Evolutionary conservation across 257 asterid genomes (phyloP).

Genomic region (Scutellaria galericulata): DNA sequence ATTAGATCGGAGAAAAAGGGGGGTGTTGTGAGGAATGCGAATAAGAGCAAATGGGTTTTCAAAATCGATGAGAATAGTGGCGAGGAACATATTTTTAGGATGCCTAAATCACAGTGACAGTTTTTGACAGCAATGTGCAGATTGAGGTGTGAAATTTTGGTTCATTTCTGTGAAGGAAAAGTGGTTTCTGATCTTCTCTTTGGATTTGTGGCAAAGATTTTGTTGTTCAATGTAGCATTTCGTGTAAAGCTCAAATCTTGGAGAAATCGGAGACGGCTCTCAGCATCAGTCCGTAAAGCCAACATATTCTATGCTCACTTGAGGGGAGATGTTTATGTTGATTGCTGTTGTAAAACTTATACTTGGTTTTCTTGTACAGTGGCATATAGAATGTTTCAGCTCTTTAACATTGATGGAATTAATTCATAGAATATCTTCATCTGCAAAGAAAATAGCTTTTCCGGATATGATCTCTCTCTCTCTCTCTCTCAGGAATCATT

Average conservation of each 20-base stretch:
- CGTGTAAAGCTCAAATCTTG: neutral
- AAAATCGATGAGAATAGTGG: constrained; percentile 67
- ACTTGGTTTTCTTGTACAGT: constrained; percentile 24
- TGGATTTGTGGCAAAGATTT: constrained; percentile 13
- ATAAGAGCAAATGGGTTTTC: constrained; percentile 60
- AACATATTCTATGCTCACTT: neutral
- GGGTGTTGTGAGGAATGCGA: constrained; percentile 40
- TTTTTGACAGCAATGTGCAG: neutral
- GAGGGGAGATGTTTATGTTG: neutral
- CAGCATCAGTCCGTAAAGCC: neutral
- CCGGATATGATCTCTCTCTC: constrained; percentile 15
- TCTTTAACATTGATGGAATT: neutral
- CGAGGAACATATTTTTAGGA: constrained; percentile 68
- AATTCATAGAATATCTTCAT: neutral
- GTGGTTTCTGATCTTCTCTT: neutral
- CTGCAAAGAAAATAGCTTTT: neutral
- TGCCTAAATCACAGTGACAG: constrained; percentile 43
- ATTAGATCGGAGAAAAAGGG: constrained; percentile 40
- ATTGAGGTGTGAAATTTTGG: neutral
- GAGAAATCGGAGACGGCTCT: constrained; percentile 7
- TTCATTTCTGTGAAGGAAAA: neutral
- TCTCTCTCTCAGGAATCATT: too few species aligned
- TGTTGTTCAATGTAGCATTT: constrained; percentile 6
- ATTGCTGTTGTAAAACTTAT: constrained; percentile 9
- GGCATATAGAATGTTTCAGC: constrained; percentile 19